Base-by-base conservation (phyloP, 2,329 filamentous ascomycete species). In the Coleophoma cylindrospora region DNA sequence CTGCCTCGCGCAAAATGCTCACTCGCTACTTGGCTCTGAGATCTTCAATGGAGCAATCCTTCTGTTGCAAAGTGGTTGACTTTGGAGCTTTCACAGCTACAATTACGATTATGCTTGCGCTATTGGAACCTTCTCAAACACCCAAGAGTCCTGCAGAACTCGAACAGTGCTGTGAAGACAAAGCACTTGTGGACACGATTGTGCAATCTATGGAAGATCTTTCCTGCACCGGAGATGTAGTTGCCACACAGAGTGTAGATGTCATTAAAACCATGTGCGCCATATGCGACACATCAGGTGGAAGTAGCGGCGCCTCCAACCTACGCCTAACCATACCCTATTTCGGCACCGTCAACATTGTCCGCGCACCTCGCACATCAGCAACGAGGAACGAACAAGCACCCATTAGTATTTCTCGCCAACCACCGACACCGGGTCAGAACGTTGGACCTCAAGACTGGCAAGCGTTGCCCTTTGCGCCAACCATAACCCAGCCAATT, bases 331-430 rank as follows among this genome's bases (percentile, higher is more conserved):
- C 51, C 47, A 60, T 65, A 36, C 64, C 64, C 2, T 67, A 64
- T 49, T 64, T 66, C 52, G 64, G 65, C 9, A 60, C 58, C 21
- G 59, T 68, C 48, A 63, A 55, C 15, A 66, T 69, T 51, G 52
- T 57, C 1, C 58, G 57, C 12, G 55, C 41, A 33, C 17, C 27
- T 44, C 11, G 19, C n/a, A 27, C 10, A 27, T n/a, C 19, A 13
- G 22, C 11, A 27, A 44, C n/a, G 11, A 41, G 21, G 11, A 44
- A 10, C 10, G 5, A 19, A 8, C 19, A 59, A n/a, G 55, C 57
- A 11, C 50, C 47, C 4, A 56, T 54, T n/a, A 44, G 41, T 27
- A 27, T 44, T 7, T 21, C 19, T 12, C 41, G 22, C 19, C 41
- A 44, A 14, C 41, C 21, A 22, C 11, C 32, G n/a, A 9, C 13